Conservation (phyloP, 139 green algal species). For the Spirogloea muscicola region DNA sequence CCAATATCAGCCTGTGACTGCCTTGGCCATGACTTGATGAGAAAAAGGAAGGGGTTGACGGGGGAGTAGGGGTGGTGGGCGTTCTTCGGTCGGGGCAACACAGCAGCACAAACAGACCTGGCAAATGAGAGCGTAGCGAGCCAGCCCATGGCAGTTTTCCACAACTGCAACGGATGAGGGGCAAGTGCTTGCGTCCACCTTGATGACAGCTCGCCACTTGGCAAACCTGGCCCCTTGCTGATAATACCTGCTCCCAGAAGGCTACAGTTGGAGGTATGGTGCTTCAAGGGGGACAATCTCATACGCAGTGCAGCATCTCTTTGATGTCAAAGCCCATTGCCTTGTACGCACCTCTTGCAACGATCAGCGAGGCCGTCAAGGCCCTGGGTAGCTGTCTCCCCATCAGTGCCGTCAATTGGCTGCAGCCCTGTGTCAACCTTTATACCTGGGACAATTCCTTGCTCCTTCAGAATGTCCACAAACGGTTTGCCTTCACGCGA, state of each 20-base stretch:
- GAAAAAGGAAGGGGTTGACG: no score
- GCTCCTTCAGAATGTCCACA: constrained; percentile 59
- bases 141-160: constrained; percentile 81
- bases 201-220: constrained; percentile 92
- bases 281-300: no score
- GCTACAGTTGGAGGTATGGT: no score
- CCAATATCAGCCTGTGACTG: no score
- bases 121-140: constrained; percentile 81
- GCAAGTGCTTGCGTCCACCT: constrained; percentile 55
- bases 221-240: constrained; percentile 82
- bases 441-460: constrained; percentile 55
- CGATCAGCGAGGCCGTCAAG: constrained; percentile 68
- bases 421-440: constrained; percentile 74
- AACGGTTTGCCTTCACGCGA: constrained; percentile 66
- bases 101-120: constrained; percentile 52
- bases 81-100: background rate
- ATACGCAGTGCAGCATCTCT: no score
- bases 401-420: constrained; percentile 60
- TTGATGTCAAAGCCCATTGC: no score
- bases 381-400: constrained; percentile 82
- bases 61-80: background rate
- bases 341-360: constrained; percentile 53
- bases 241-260: constrained; percentile 81
- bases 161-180: constrained; percentile 65
- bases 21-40: no score